Conservation (phyloP, 2,329 filamentous ascomycete genomes). For the Lecanoromycetidae sp. region DNA sequence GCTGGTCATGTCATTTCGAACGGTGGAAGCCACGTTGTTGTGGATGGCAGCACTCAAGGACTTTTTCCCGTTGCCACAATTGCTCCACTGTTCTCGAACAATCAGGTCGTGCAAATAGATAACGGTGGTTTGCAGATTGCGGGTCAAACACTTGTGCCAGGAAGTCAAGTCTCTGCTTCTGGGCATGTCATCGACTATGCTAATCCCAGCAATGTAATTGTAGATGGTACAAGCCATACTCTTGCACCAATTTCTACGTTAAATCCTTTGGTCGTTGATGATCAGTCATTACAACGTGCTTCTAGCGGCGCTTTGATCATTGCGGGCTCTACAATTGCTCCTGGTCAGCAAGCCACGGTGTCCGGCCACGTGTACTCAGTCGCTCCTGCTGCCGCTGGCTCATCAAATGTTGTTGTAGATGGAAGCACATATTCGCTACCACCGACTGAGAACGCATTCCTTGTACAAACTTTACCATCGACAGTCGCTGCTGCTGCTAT, state of each 20-base stretch:
- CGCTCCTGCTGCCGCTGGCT: too few species aligned
- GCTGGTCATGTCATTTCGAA: slow-evolving; percentile 10
- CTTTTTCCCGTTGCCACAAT: background rate
- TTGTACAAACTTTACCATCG: slow-evolving; percentile 1
- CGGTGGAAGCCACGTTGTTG: background rate
- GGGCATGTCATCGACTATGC: slow-evolving; percentile 3
- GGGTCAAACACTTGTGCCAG: background rate
- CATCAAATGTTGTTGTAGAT: slow-evolving; percentile 4
- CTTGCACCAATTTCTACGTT: slow-evolving; percentile 4
- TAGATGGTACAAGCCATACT: slow-evolving; percentile 6
- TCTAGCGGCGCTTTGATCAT: slow-evolving; percentile 2
- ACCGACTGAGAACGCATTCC: slow-evolving; percentile 2
- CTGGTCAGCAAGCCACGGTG: background rate
- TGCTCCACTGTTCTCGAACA: slow-evolving; percentile 1
- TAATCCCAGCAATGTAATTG: slow-evolving; percentile 3
- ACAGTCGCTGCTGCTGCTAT: background rate
- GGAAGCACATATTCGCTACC: slow-evolving; percentile 8
- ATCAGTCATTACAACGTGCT: slow-evolving; percentile 2
- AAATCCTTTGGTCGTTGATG: slow-evolving; percentile 1
- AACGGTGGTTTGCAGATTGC: slow-evolving; percentile 3
- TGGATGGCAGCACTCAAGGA: slow-evolving; percentile 6
- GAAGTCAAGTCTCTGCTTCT: background rate
- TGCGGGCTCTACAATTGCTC: slow-evolving; percentile 4
- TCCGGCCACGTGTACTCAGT: slow-evolving; percentile 4
- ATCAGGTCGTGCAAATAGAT: slow-evolving; percentile 4